A percentile compares a stretch with the other conserved stretches of the same genome.
These are phyloP conservation scores for Teratosphaeriaceae sp. DNA, from an alignment of 2,329 filamentous ascomycete genomes.

Conservation along the genomic window DNA sequence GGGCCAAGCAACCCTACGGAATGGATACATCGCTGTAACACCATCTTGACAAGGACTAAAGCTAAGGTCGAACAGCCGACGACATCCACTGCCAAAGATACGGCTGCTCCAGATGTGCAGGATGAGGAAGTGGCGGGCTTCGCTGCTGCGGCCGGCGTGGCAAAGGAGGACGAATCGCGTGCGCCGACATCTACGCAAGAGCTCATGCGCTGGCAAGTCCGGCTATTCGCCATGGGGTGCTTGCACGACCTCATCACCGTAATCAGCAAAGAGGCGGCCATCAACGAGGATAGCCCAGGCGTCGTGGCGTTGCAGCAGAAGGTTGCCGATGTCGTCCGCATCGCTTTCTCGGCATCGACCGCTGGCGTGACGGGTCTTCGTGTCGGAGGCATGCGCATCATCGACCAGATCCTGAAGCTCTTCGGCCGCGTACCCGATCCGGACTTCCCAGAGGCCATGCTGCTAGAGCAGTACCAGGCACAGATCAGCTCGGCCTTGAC, in stretches of 20 bases:
- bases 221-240: conserved; percentile 87
- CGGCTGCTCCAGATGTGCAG: conserved; percentile 66
- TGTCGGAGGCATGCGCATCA: conserved; percentile 86
- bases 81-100: conserved; percentile 36
- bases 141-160: conserved; percentile 62
- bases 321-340: conserved; percentile 87
- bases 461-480: conserved; percentile 96
- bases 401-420: conserved; percentile 88
- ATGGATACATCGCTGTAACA: conserved; percentile 90
- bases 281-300: conserved; percentile 70
- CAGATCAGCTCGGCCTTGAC: conserved; percentile 96
- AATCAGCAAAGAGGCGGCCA: conserved; percentile 69
- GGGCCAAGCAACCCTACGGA: conserved; percentile 68
- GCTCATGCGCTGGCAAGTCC: conserved; percentile 88
- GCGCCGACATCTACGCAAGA: conserved; percentile 58
- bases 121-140: conserved; percentile 98
- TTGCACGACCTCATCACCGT: conserved; percentile 75
- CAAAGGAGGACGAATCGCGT: conserved; percentile 35
- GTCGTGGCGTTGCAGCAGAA: conserved; percentile 72
- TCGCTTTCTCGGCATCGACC: conserved; percentile 96
- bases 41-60: conserved; percentile 80
- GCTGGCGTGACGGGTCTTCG: conserved; percentile 85
- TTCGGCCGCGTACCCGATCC: conserved; percentile 95
- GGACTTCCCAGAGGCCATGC: conserved; percentile 93
- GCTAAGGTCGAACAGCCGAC: conserved; percentile 53